Evolutionary conservation across 2,329 filamentous ascomycete genomes (phyloP).

Genomic region (Ophiostoma fasciatum): DNA sequence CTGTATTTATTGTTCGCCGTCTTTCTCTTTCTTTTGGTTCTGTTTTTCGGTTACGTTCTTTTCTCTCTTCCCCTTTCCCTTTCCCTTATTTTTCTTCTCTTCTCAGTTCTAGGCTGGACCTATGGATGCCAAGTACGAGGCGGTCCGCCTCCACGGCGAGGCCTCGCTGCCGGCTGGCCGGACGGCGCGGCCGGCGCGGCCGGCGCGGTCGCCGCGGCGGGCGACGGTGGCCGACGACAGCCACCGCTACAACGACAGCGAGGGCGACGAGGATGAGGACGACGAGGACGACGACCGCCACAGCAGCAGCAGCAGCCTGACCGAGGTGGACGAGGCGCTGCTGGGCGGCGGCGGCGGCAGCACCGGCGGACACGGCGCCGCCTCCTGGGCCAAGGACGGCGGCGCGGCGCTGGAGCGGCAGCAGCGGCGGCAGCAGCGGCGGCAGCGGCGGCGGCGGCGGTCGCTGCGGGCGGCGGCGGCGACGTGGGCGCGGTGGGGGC

Average conservation of each 20-base stretch:
- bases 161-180: neutral
- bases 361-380: constrained; percentile 4
- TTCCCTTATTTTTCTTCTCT: neutral
- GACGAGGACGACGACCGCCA: constrained; percentile 22
- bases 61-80: neutral
- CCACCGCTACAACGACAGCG: constrained; percentile 18
- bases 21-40: neutral
- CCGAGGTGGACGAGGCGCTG: constrained; percentile 26
- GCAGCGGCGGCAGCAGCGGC: constrained; percentile 1
- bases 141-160: constrained; percentile 3
- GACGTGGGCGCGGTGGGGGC: constrained; percentile 20
- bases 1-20: neutral
- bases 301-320: constrained; percentile 15
- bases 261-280: too few relatives aligned
- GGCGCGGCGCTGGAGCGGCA: constrained; percentile 8
- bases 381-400: constrained; percentile 9
- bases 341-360: constrained; percentile 23
- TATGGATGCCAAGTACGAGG: constrained; percentile 10
- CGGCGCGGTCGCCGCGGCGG: too few relatives aligned
- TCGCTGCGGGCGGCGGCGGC: constrained; percentile 20
- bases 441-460: constrained; percentile 14
- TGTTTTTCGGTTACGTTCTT: neutral
- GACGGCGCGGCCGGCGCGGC: neutral
- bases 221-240: too few relatives aligned
- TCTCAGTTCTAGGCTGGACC: neutral